Evolutionary conservation across 176 grass and related monocot species (phyloP), one percentile per base, ranked within the genome.

Genomic region (Aegilops tauschii): DNA sequence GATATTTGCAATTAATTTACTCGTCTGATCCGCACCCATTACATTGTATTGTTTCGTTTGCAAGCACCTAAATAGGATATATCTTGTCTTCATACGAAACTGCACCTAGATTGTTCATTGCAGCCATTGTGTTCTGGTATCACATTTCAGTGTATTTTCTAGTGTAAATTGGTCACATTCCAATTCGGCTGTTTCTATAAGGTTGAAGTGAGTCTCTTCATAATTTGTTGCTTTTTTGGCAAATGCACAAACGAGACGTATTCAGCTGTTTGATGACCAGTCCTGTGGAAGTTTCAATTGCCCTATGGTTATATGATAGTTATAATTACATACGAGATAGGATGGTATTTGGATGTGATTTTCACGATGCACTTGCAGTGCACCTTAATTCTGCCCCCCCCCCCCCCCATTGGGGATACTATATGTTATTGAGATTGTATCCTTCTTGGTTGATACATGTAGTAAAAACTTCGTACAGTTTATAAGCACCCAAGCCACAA

Each of bases 21-120:
- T 63, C 2, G 12, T 13, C 30, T 12, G 64, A 78, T 71, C 3
- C 34, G 13, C 11, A 9, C 23, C 40, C 9, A 44, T 47, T n/a
- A n/a, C 64, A 34, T 32, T 67, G 45, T 49, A 49, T 49, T 49
- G 37, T 78, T 8, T 35, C 8, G 44, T 82, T 54, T 54, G 47
- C 28, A 83, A 67, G 45, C 28, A 29, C 61, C 59, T 76, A 52
- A 82, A 82, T 54, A 66, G 10, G 59, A 39, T 75, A 66, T 35
- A 32, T 80, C 34, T 54, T 69, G 30, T 81, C 6, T 12, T 75
- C 69, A 79, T 34, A 30, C 45, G 47, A 50, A 69, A 45, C 17
- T 45, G 35, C 65, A 86, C 23, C 75, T 54, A 69, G 47, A 28
- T 79, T 6, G 31, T 61, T 54, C 56, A 42, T 31, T 56, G n/a